Evolutionary conservation across 2,329 filamentous ascomycete species (phyloP).

Genomic region (Aspergillus hortae): DNA sequence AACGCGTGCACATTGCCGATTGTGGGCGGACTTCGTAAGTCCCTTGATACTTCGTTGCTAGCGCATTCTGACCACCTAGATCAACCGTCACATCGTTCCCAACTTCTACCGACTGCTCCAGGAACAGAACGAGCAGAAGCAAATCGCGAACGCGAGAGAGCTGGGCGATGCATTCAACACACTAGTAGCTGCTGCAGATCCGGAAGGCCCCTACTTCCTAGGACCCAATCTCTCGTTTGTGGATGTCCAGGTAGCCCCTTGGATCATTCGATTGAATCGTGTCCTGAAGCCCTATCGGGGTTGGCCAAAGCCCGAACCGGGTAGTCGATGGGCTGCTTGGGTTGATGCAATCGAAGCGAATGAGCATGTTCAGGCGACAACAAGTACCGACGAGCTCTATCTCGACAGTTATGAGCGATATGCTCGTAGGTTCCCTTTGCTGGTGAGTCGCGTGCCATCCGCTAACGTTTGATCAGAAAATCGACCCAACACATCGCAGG

Average conservation of each 20-base stretch:
- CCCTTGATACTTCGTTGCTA: slow-evolving; percentile 1
- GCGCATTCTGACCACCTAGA: slow-evolving; percentile 48
- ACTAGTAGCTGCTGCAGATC: slow-evolving; percentile 55
- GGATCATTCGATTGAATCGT: slow-evolving; percentile 65
- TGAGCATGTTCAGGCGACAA: slow-evolving; percentile 62
- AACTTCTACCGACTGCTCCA: slow-evolving; percentile 71
- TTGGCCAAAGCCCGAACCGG: slow-evolving; percentile 62
- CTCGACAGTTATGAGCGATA: slow-evolving; percentile 64
- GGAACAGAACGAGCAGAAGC: slow-evolving; percentile 58
- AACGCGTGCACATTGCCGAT: slow-evolving; percentile 66
- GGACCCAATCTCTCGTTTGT: slow-evolving; percentile 60
- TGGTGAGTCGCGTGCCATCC: slow-evolving; percentile 2
- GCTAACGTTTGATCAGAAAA: slow-evolving; percentile 47
- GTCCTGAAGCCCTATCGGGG: slow-evolving; percentile 63
- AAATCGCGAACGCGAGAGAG: slow-evolving; percentile 56
- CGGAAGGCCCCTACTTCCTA: slow-evolving; percentile 66
- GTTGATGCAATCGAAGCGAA: slow-evolving; percentile 65
- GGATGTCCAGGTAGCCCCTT: slow-evolving; percentile 72
- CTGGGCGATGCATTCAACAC: slow-evolving; percentile 65
- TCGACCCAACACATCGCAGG: slow-evolving; percentile 54
- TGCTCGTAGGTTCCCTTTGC: slow-evolving; percentile 44
- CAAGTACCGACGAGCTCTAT: slow-evolving; percentile 63
- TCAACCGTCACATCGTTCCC: slow-evolving; percentile 73
- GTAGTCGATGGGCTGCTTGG: slow-evolving; percentile 66
- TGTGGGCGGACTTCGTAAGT: slow-evolving; percentile 77